These are phyloP conservation scores for Botrytis medusae DNA, from an alignment of 2,329 filamentous ascomycete species.

Conservation along the genomic window DNA sequence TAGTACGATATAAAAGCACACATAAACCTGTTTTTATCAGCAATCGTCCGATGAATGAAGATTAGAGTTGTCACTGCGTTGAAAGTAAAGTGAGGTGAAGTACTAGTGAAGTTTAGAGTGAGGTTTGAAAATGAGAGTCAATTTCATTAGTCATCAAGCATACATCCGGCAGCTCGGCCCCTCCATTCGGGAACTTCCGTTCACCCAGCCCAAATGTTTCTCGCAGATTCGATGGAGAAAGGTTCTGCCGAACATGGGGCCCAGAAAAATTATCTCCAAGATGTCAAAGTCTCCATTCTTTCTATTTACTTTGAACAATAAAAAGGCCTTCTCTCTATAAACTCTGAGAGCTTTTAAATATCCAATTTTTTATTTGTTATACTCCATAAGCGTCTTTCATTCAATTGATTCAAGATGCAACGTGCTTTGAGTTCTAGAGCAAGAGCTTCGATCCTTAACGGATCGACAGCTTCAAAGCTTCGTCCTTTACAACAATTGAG, in stretches of 20 bases:
- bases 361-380: constrained; percentile 33
- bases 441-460: constrained; percentile 76
- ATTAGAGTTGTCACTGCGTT: background rate
- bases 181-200: constrained; percentile 13
- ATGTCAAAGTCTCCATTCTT: constrained; percentile 14
- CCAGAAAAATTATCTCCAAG: constrained; percentile 20
- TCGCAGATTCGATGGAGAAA: constrained; percentile 19
- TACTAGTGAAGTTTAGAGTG: background rate
- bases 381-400: constrained; percentile 29
- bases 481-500: constrained; percentile 78
- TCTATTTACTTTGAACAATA: constrained; percentile 8
- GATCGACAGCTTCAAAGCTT: constrained; percentile 62
- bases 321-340: constrained; percentile 6
- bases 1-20: background rate
- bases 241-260: constrained; percentile 17
- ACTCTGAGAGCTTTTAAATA: constrained; percentile 19
- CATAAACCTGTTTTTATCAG: background rate
- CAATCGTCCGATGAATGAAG: background rate
- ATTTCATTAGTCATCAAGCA: background rate
- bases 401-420: constrained; percentile 70
- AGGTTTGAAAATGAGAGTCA: background rate
- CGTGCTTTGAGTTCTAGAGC: constrained; percentile 86
- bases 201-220: constrained; percentile 8
- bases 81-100: background rate
- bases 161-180: background rate